Evolutionary conservation across 2,329 filamentous ascomycete genomes (phyloP).

Genomic region (Talaromyces marneffei): DNA sequence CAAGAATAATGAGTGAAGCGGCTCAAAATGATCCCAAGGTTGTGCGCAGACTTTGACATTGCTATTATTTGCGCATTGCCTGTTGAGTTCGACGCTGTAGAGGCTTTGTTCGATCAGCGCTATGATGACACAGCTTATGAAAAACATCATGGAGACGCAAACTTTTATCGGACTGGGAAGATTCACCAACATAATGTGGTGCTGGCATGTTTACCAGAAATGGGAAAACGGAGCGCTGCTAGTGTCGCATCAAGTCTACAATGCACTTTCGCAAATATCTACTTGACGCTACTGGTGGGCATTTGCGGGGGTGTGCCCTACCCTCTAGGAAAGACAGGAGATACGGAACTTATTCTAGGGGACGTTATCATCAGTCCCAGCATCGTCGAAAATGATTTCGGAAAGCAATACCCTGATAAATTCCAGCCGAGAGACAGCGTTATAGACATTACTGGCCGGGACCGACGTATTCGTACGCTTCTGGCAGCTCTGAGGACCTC

Average conservation of each 20-base stretch:
- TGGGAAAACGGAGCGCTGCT: constrained; percentile 16
- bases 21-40: background rate
- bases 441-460: constrained; percentile 4
- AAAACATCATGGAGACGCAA: constrained; percentile 1
- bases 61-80: constrained; percentile 9
- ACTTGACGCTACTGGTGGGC: constrained; percentile 19
- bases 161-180: constrained; percentile 16
- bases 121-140: background rate
- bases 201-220: constrained; percentile 17
- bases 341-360: constrained; percentile 19
- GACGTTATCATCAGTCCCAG: constrained; percentile 25
- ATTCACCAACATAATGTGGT: constrained; percentile 21
- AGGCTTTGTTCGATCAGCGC: constrained; percentile 3
- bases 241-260: constrained; percentile 6
- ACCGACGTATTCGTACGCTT: background rate
- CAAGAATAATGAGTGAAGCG: background rate
- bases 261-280: constrained; percentile 18
- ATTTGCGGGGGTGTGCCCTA: constrained; percentile 20
- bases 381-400: constrained; percentile 22
- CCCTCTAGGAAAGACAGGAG: background rate
- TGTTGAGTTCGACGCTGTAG: constrained; percentile 5
- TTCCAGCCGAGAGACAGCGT: background rate
- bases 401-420: constrained; percentile 13
- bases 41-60: background rate
- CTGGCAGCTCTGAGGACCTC: background rate